These are phyloP conservation scores for Acanthamoeba royreba DNA, from an alignment of 208 protist genomes.

Conservation along the genomic window DNA sequence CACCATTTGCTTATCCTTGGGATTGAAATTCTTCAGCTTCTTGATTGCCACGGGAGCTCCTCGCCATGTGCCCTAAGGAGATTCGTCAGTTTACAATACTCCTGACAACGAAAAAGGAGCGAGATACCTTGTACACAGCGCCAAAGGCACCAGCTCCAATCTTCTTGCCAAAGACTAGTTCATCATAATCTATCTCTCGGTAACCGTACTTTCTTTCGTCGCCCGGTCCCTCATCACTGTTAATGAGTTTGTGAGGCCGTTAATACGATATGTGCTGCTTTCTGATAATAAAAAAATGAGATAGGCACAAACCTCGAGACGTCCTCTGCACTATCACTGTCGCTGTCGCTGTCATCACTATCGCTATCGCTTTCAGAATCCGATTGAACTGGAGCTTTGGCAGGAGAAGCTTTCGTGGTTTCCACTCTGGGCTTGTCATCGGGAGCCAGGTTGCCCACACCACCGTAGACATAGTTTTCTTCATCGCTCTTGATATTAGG, in stretches of 20 bases:
- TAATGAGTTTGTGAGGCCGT: neutral
- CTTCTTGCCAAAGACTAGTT: constrained; percentile 1
- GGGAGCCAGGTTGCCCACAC: neutral
- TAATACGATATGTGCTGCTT: too few relatives aligned
- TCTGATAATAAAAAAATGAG: neutral
- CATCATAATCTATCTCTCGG: constrained; percentile 1
- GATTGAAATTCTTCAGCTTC: neutral
- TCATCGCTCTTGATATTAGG: neutral
- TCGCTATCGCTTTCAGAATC: neutral
- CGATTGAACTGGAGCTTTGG: neutral
- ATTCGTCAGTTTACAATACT: too few relatives aligned
- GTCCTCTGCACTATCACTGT: neutral
- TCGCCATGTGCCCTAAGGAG: constrained; percentile 17
- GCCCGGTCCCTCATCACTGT: neutral
- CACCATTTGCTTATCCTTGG: constrained; percentile 2
- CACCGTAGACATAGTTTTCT: neutral
- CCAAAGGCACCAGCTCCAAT: neutral
- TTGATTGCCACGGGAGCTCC: neutral
- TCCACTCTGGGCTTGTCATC: neutral
- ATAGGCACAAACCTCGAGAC: neutral
- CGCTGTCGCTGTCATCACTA: neutral
- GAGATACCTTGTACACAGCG: neutral
- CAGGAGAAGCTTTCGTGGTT: neutral
- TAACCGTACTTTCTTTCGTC: neutral
- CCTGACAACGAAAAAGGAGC: neutral